Evolutionary conservation across 2,329 filamentous ascomycete genomes (phyloP), one percentile per base, ranked within the genome.

Genomic region (Penicillium sp.): DNA sequence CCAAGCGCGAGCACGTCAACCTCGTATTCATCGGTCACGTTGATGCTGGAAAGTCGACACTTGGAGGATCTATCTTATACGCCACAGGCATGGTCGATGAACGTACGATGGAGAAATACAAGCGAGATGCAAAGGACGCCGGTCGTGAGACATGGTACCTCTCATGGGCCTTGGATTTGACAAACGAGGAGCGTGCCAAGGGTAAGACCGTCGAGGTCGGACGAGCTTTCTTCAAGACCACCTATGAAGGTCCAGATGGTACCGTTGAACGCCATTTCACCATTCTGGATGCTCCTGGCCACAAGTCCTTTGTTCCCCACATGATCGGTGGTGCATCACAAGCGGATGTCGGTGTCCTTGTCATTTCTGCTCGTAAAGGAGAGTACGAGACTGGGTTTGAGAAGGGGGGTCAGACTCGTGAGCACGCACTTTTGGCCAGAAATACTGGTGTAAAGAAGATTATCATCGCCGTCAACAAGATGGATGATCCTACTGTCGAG

Each of bases 361-460:
- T 99, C 71, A 97, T 97, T 68, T 95, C 90, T 52, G 91, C 94
- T 43, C 88, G 94, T 69, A 97, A 97, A 81, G 94, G 94, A 70
- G 94, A 99, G 77, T 99, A 97, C 74, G 94, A 99, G 77, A 97
- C 94, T 33, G 94, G 94, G 50, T 99, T 99, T 72, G 94, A 99
- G 67, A 89, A 88, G 79, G 94, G 94, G 61, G 93, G 94, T 38
- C 94, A 99, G 75, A 99, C 94, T 54, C 85, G 94, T 71, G 94
- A 99, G 83, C 93, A 97, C 76, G 94, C 95, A 56, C 91, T 99
- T 81, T 82, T 99, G 70, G 95, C 95, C 64, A 96, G 97, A 79
- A 99, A 95, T 0, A 93, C 96, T 72, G 94, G 94, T 76, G 94
- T 99, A 59, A 96, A 96, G 82, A 97, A 97, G 78, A 83, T 99